Percentiles rank a stretch among this genome's conserved stretches.
phyloP scores from a whole-genome alignment of 2,329 filamentous ascomycete species.

The Nigrospora sphaerica region DNA sequence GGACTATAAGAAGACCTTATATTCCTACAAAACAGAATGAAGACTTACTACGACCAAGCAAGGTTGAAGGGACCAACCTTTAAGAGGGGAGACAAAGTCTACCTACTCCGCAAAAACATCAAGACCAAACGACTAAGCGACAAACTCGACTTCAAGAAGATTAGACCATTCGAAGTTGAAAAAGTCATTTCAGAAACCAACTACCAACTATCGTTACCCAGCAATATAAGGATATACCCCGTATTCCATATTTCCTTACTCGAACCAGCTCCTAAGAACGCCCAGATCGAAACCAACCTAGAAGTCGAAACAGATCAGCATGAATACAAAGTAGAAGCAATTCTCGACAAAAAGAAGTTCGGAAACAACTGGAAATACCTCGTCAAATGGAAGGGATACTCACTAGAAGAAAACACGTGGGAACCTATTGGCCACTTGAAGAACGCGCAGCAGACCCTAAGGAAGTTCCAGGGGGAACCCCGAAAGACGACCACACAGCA shows the following conservation, averaged over 20 bases:
- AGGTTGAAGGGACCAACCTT: neutral
- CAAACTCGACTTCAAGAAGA: constrained; percentile 1
- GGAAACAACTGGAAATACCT: neutral
- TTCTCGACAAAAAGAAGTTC: neutral
- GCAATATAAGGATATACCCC: neutral
- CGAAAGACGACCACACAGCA: too few relatives aligned
- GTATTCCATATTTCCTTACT: neutral
- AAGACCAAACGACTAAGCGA: neutral
- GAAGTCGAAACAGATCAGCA: neutral
- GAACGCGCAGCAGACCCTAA: neutral
- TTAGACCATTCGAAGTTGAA: neutral
- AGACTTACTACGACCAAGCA: neutral
- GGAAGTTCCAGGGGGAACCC: too few relatives aligned
- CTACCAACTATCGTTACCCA: constrained; percentile 1
- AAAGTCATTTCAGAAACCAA: neutral
- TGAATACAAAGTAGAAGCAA: neutral
- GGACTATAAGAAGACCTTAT: neutral
- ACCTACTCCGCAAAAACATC: neutral
- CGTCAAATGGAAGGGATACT: neutral
- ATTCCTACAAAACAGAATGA: neutral
- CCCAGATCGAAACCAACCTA: neutral
- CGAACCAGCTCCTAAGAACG: neutral
- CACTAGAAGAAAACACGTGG: neutral
- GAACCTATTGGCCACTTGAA: neutral
- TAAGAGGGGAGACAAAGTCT: neutral